Conservation (phyloP, 257 asterid species). For the Phtheirospermum japonicum region DNA sequence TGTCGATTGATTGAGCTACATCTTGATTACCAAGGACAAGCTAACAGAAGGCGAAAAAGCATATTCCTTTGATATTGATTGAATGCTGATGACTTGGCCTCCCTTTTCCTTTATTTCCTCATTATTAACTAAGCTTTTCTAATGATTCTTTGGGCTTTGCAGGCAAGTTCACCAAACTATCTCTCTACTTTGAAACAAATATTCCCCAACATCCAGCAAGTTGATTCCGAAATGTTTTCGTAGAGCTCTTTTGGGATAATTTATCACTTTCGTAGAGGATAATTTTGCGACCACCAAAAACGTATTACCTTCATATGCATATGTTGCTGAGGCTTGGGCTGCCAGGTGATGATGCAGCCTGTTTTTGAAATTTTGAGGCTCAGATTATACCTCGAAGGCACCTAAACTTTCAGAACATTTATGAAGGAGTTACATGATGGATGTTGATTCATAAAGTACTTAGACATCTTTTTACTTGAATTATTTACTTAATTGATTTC, state of each 20-base stretch:
- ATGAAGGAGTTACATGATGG: constrained; percentile 10
- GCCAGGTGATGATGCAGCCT: constrained; percentile 19
- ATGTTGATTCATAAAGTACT: not conserved
- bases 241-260: constrained; percentile 28
- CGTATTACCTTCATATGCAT: not conserved
- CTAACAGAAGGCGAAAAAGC: too few species aligned
- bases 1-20: too few species aligned
- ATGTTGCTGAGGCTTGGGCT: constrained; percentile 10
- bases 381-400: not conserved
- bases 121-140: not conserved
- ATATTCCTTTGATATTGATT: constrained; percentile 6
- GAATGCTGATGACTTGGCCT: not conserved
- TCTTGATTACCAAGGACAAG: too few species aligned
- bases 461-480: not conserved
- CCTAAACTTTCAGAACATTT: constrained; percentile 14
- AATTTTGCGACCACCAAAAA: not conserved
- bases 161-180: constrained; percentile 72
- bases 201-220: constrained; percentile 76
- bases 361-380: constrained; percentile 18
- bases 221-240: constrained; percentile 69
- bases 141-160: constrained; percentile 32
- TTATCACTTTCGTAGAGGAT: constrained; percentile 13
- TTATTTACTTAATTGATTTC: not conserved
- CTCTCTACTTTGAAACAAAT: constrained; percentile 53
- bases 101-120: not conserved